Evolutionary conservation across 2,329 filamentous ascomycete species (phyloP).

Genomic region (Juglanconis oblonga): DNA sequence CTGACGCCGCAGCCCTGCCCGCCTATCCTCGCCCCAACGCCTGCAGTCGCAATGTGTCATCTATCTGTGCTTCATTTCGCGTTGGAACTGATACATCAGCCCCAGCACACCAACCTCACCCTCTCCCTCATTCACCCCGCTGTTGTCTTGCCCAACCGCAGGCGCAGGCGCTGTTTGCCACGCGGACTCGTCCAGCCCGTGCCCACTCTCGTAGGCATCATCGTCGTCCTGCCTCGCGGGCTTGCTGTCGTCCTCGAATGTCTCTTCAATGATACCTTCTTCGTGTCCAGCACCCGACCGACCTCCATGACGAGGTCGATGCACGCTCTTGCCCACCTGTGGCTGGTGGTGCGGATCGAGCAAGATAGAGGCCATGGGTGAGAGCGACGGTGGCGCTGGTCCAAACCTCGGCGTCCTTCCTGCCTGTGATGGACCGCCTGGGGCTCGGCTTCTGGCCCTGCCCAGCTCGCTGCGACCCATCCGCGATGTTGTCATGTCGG

Average conservation of each 20-base stretch:
- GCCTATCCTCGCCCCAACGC: neutral
- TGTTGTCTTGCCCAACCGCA: conserved; percentile 51
- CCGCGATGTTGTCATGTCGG: conserved; percentile 54
- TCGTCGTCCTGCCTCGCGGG: conserved; percentile 57
- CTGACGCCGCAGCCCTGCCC: neutral
- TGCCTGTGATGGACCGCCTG: conserved; percentile 31
- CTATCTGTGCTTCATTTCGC: conserved; percentile 49
- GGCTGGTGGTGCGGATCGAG: conserved; percentile 76
- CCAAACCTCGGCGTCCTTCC: conserved; percentile 43
- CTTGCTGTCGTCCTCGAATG: conserved; percentile 43
- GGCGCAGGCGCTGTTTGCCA: conserved; percentile 57
- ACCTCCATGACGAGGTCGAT: conserved; percentile 38
- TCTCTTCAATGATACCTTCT: conserved; percentile 55
- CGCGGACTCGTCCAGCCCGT: conserved; percentile 54
- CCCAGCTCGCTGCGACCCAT: conserved; percentile 40
- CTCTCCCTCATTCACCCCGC: conserved; percentile 42
- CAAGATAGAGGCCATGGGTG: conserved; percentile 70
- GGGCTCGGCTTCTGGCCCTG: conserved; percentile 39
- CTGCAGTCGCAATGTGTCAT: too few relatives aligned
- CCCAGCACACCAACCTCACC: conserved; percentile 54
- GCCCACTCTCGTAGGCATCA: conserved; percentile 51
- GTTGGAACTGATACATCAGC: conserved; percentile 57
- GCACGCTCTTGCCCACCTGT: conserved; percentile 44
- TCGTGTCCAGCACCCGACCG: conserved; percentile 42
- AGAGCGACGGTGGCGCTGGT: conserved; percentile 47